phyloP scores from a whole-genome alignment of 371 early-diverging fungal species.

The Syncephalastrum monosporum region DNA sequence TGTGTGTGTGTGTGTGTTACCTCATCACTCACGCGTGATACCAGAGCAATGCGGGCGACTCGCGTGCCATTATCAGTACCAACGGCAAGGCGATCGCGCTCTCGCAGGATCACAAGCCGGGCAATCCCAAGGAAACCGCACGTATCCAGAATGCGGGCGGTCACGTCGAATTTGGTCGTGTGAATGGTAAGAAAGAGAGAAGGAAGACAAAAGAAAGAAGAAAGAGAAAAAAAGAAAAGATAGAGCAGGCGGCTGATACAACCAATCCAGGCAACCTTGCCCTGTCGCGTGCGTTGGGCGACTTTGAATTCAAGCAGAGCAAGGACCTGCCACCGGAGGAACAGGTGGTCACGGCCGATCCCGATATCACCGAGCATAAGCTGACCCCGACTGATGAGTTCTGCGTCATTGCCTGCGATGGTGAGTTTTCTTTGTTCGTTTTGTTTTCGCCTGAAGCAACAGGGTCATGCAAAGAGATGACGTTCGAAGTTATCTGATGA shows the following conservation, averaged over 20 bases:
- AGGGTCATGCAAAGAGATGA: neutral
- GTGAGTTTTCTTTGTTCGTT: constrained; percentile 33
- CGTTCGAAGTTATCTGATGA: no score
- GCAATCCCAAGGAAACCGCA: constrained; percentile 69
- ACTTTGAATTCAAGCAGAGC: constrained; percentile 93
- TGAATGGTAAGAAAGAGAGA: constrained; percentile 72
- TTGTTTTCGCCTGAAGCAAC: neutral
- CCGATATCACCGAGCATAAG: constrained; percentile 65
- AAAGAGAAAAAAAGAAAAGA: neutral
- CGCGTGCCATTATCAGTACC: constrained; percentile 80
- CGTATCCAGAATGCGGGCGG: constrained; percentile 91
- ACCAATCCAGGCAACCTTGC: constrained; percentile 75
- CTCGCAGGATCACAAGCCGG: constrained; percentile 95
- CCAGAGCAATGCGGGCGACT: constrained; percentile 94
- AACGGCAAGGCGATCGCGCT: constrained; percentile 74
- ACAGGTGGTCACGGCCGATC: constrained; percentile 89
- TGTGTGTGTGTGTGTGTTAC: neutral
- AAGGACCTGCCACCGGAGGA: constrained; percentile 71
- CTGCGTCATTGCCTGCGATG: constrained; percentile 91
- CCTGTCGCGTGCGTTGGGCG: constrained; percentile 94
- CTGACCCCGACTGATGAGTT: constrained; percentile 78
- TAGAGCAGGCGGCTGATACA: neutral
- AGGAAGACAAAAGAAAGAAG: neutral
- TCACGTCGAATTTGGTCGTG: constrained; percentile 93
- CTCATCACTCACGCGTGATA: no score